Percentiles rank a stretch among this genome's conserved stretches.
Evolutionary conservation across 1,284 basidiomycete genomes (phyloP).

Genomic region (Microbotryomycetes sp.): DNA sequence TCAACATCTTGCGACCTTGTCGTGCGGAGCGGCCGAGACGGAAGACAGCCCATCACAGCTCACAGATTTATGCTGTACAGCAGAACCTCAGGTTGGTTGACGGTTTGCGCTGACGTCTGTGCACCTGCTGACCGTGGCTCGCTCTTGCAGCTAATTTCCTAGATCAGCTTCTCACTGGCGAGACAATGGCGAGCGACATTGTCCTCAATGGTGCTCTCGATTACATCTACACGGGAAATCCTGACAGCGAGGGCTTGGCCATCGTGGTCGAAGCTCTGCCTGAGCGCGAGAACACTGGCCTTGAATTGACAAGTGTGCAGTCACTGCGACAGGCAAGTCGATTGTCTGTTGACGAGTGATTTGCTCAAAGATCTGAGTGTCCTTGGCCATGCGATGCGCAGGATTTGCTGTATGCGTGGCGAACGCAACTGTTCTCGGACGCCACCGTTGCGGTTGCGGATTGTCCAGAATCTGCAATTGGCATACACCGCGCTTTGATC

Average conservation of each 20-base stretch:
- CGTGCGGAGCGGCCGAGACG: background rate
- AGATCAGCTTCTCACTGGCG: slow-evolving; percentile 46
- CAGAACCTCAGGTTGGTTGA: background rate
- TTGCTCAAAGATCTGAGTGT: no score
- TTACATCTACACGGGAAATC: slow-evolving; percentile 73
- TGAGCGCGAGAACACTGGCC: no score
- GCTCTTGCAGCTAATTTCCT: slow-evolving; percentile 8
- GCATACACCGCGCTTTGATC: slow-evolving; percentile 86
- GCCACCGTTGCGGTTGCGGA: slow-evolving; percentile 60
- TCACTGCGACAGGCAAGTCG: no score
- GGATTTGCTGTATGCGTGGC: slow-evolving; percentile 93
- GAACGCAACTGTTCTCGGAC: slow-evolving; percentile 84
- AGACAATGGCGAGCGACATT: slow-evolving; percentile 63
- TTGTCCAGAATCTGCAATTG: slow-evolving; percentile 58
- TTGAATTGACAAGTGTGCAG: no score
- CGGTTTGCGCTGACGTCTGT: background rate
- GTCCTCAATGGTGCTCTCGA: slow-evolving; percentile 75
- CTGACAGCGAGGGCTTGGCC: slow-evolving; percentile 78
- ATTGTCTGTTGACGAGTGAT: no score
- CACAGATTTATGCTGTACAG: background rate
- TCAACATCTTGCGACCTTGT: no score
- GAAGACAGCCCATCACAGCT: background rate
- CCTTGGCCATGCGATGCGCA: slow-evolving; percentile 52
- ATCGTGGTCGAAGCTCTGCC: slow-evolving; percentile 73
- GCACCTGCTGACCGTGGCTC: background rate